phyloP scores from a whole-genome alignment of 176 grass and related monocot species.

The Oryza officinalis region DNA sequence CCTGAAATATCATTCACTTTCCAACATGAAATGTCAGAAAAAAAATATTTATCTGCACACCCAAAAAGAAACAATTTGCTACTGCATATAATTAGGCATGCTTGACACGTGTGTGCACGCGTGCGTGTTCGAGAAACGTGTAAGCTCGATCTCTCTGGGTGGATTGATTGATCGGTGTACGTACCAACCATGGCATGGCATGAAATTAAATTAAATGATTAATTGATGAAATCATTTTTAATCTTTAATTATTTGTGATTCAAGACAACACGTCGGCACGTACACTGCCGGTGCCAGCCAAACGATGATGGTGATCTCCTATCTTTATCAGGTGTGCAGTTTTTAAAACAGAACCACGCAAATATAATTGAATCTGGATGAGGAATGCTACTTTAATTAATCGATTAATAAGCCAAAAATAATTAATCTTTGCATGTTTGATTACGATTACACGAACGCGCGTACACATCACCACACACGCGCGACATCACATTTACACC shows the following conservation, averaged over 20 bases:
- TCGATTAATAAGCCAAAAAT: not conserved
- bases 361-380: not conserved
- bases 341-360: not conserved
- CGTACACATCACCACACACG: too few species aligned
- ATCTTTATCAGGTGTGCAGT: not conserved
- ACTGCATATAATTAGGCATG: not conserved
- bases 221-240: not conserved
- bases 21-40: not conserved
- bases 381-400: not conserved
- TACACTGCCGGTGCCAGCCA: not conserved
- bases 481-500: too few species aligned
- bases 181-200: not conserved
- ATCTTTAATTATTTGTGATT: not conserved
- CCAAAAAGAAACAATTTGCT: not conserved
- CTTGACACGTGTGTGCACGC: conserved; percentile 2
- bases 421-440: too few species aligned
- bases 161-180: not conserved
- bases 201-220: not conserved
- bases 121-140: conserved; percentile 8
- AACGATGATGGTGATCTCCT: not conserved
- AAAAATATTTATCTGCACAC: not conserved
- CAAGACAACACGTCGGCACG: conserved; percentile 24
- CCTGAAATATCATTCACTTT: not conserved
- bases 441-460: too few species aligned
- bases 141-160: not conserved